A percentile compares a stretch with the other conserved stretches of the same genome.
These are phyloP conservation scores for Dendrobium nobile DNA, from an alignment of 106 monocot genomes.

Conservation along the genomic window DNA sequence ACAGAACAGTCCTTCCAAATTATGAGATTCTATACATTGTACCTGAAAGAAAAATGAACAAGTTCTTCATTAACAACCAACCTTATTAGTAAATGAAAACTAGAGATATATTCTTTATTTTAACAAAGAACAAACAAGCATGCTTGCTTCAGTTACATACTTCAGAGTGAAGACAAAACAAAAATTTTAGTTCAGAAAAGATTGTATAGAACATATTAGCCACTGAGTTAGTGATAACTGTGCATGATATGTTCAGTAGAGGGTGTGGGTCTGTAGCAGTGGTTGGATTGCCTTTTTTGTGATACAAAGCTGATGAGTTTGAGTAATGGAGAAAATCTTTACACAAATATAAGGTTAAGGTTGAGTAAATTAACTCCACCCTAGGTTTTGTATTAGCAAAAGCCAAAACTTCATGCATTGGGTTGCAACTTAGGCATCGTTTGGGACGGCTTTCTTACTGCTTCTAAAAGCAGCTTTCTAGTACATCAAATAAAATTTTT, in stretches of 20 bases:
- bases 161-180: not conserved
- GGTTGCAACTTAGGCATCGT: not conserved
- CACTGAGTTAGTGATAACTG: not conserved
- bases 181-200: not conserved
- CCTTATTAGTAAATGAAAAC: not conserved
- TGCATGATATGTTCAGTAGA: not conserved
- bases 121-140: not conserved
- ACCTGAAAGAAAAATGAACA: conserved; percentile 19
- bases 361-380: not conserved
- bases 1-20: conserved; percentile 5
- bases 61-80: not conserved
- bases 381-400: not conserved
- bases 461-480: no score
- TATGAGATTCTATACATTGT: conserved; percentile 31
- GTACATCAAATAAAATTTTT: no score
- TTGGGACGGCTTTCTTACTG: no score
- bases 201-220: not conserved
- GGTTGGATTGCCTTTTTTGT: not conserved
- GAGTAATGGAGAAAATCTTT: not conserved
- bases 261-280: not conserved
- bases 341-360: not conserved
- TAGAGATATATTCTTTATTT: not conserved
- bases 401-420: not conserved
- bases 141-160: not conserved
- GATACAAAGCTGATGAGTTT: not conserved